Base-by-base conservation (phyloP, 345 rosid genomes). In the Zanthoxylum bungeanum region DNA sequence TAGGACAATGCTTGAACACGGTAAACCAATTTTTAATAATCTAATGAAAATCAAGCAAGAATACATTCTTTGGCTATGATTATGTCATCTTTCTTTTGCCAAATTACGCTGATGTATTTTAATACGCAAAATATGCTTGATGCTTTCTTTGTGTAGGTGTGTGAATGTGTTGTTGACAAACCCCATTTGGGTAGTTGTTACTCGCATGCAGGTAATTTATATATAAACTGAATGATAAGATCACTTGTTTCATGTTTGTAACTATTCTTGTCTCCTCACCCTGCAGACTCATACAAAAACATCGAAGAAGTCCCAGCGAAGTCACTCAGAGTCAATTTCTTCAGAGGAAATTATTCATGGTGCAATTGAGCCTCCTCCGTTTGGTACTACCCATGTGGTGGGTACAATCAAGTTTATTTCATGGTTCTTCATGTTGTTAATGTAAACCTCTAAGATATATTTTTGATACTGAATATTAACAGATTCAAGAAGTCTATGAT, bases 101-200 rank as follows among this genome's bases (percentile, higher is more conserved):
- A 55, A 37, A 42, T 28, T 9, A 7, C 22, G 19, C 36, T 69
- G 65, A 24, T 37, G 56, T 60, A 59, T 50, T 70, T 69, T 79
- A 64, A 72, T 61, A 46, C 28, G 69, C 10, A 63, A 30, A 66
- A 11, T n/a, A 34, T 33, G 33, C 55, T 56, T 68, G 30, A 52
- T 78, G 50, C 64, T 72, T 73, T 81, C 39, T 53, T 47, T 75
- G 17, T 79, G 72, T 78, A 95, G 99, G 83, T 83, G 89, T 52
- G 87, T 89, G 60, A 95, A 95, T 85, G 99, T 95, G 80, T 85
- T 95, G 34, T 66, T 91, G 86, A 95, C 98, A 57, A 95, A 85
- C 76, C 99, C 99, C 25, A 89, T 95, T 60, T 95, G 99, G 99
- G 92, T 95, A 57, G 91, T 95, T 73, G 98, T 95, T 70, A 93